These are phyloP conservation scores for Phytophthora ramorum DNA, from an alignment of 352 stramenopile species.

Conservation along the genomic window DNA sequence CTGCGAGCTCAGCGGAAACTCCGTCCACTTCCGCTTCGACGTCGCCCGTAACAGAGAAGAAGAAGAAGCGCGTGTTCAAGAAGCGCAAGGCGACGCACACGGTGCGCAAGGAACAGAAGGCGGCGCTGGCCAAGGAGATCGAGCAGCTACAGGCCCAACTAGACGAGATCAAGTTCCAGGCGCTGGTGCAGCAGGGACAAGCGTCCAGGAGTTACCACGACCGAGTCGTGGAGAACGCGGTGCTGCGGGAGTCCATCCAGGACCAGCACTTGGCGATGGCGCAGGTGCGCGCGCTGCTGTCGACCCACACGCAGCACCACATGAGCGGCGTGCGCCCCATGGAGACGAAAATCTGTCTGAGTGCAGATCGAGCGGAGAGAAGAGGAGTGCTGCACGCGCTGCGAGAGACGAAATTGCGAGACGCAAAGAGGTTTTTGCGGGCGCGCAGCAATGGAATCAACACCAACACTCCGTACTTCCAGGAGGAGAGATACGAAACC, in stretches of 20 bases:
- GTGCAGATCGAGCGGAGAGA: conserved; percentile 34
- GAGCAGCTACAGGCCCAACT: conserved; percentile 36
- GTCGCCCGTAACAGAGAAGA: conserved; percentile 1
- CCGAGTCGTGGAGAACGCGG: conserved; percentile 28
- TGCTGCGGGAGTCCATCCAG: conserved; percentile 38
- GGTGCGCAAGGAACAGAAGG: conserved; percentile 52
- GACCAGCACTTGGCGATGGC: conserved; percentile 41
- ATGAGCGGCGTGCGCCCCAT: conserved; percentile 31
- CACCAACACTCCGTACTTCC: conserved; percentile 31
- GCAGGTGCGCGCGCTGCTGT: conserved; percentile 34
- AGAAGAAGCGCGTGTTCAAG: conserved; percentile 44
- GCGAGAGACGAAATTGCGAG: conserved; percentile 30
- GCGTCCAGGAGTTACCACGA: conserved; percentile 28
- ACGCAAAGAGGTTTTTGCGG: conserved; percentile 38
- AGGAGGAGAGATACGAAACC: conserved; percentile 53
- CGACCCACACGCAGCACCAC: conserved; percentile 35
- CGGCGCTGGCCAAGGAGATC: conserved; percentile 38
- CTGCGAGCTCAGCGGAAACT: neutral
- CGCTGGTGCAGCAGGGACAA: conserved; percentile 35
- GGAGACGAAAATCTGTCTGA: conserved; percentile 40
- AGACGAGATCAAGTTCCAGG: conserved; percentile 45
- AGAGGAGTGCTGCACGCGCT: conserved; percentile 29
- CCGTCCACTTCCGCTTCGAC: conserved; percentile 12
- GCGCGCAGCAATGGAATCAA: conserved; percentile 37
- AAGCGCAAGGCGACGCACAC: conserved; percentile 49